Evolutionary conservation across 345 rosid species (phyloP), one percentile per base, ranked within the genome.

Genomic region (Camelina hispida): DNA sequence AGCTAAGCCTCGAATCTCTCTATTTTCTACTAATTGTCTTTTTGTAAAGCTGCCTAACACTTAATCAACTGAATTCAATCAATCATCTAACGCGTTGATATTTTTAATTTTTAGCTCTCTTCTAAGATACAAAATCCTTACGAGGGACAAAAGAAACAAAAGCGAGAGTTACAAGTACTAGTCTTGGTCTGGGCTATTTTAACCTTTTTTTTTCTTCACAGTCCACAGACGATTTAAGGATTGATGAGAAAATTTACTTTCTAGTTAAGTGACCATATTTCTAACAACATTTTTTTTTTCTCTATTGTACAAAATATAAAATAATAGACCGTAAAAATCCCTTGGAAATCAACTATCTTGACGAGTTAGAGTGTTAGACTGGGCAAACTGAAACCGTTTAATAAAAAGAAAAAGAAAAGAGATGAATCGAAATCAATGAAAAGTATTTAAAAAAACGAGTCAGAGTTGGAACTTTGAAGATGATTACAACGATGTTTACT

Each of bases 1-100:
- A 50, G 61, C 61, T 62, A 8, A 40, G 40, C 44, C 54, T 30
- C 54, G 44, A 62, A 72, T 52, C 54, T 62, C 28, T 62, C 18
- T 34, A 15, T 34, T 50, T 13, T 51, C 32, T 25, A 37, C 8
- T 48, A 60, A 23, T 25, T 37, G 30, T 9, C 51, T 48, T 60
- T 34, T 25, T 11, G 14, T 50, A 50, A 60, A 71, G 75, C 6
- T 61, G 60, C 35, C 13, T 12, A 37, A 25, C 15, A 50, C 18
- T 60, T 22, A 5, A 32, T 17, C 32, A 58, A 61, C 60, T 37
- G 51, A 35, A 48, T 50, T 60, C 14, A 70, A 34, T 40, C 43
- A 40, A 40, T 40, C 5, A 11, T 40, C 50, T 40, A 3, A 38
- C 3, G 42, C 13, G 42, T 38, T 38, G 12, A 38, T 38, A 38